These are phyloP conservation scores for Ceratobasidium sp. DNA, from an alignment of 1,284 basidiomycete genomes.

Conservation along the genomic window DNA sequence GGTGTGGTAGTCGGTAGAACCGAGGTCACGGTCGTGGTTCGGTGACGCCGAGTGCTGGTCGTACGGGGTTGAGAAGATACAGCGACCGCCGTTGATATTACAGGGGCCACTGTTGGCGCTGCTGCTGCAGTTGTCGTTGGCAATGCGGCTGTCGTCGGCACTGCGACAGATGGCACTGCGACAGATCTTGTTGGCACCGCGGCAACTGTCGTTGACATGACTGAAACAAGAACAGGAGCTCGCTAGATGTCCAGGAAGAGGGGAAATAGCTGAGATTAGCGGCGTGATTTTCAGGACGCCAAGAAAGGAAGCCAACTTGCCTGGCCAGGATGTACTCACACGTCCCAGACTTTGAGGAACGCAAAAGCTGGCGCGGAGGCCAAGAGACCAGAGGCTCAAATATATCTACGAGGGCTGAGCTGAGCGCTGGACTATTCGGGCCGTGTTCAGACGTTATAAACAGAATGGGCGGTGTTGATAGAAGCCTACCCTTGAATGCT, in stretches of 20 bases:
- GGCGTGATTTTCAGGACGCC: constrained; percentile 9
- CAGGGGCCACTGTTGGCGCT: neutral
- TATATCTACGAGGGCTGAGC: neutral
- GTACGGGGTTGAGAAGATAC: neutral
- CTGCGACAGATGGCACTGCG: neutral
- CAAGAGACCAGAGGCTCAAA: too few species aligned
- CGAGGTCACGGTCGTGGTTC: neutral
- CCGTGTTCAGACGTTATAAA: too few species aligned
- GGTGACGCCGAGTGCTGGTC: neutral
- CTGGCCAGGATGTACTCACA: neutral
- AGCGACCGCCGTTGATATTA: neutral
- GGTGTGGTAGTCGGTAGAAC: constrained; percentile 5
- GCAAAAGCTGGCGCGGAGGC: neutral
- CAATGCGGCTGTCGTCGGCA: neutral
- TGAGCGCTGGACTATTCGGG: neutral
- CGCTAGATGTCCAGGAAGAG: too few species aligned
- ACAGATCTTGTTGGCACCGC: neutral
- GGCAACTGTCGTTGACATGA: too few species aligned
- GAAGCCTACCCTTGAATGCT: constrained; percentile 4
- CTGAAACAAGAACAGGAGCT: too few species aligned
- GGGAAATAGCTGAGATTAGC: neutral
- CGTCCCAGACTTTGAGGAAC: neutral
- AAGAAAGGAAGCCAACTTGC: constrained; percentile 17
- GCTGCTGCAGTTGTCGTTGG: neutral
- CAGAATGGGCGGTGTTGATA: constrained; percentile 3